Evolutionary conservation across 2,329 filamentous ascomycete species (phyloP), one percentile per base, ranked within the genome.

Genomic region (Hymenoscyphus linearis): DNA sequence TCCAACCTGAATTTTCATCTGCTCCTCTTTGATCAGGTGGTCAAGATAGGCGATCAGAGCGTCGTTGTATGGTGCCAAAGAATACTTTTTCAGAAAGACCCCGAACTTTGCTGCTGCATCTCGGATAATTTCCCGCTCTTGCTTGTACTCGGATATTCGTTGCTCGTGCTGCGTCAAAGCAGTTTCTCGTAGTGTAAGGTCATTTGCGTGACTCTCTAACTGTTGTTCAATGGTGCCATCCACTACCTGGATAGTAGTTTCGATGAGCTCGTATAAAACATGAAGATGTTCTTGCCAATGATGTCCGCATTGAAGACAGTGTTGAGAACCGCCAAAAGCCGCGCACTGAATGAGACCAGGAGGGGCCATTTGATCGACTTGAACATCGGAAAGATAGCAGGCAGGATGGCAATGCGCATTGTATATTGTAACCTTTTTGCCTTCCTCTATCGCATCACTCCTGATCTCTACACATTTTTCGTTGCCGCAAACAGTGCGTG

Each of bases 61-160:
- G 61, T 79, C 76, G 54, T 78, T 78, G 69, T 75, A 76, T 1
- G 73, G 66, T 1, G 71, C 69, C 57, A 78, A 75, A 18, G 72
- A 72, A 58, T 76, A 65, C 27, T 72, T 68, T 62, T 72, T 74
- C n/a, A 78, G 60, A 60, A 75, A 79, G 22, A 76, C 54, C 16
- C 73, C 70, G 52, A 78, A 78, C 14, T 72, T 66, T 1, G 70
- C 72, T 1, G 74, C 71, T 0, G 76, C 73, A 16, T 74, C 58
- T 56, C 73, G 72, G 16, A 78, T 70, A 26, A 69, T 50, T 9
- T 62, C 55, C 16, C 74, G 70, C 62, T 78, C 75, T 0, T 62
- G n/a, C 58, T 70, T 37, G 58, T 70, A 73, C 57, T 75, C 74
- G 1, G 58, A 40, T 18, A 76, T 70, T 5, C 47, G 53, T 16